Evolutionary conservation across 805 yeast genomes (phyloP).

Genomic region (Metschnikowia kofuensis): DNA sequence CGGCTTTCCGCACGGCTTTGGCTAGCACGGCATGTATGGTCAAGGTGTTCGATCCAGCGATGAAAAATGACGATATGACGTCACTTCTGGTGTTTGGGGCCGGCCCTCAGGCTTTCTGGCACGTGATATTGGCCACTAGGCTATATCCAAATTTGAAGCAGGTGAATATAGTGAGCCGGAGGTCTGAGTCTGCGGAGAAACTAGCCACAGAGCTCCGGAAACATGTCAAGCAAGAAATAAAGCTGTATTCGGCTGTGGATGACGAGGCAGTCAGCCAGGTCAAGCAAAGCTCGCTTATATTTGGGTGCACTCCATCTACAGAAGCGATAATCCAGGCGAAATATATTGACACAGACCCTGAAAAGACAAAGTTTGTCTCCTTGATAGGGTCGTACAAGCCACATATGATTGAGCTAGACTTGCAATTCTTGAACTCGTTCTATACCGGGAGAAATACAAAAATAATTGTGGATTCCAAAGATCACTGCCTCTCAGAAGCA

Average conservation of each 20-base stretch:
- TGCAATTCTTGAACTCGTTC: slow-evolving; percentile 31
- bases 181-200: slow-evolving; percentile 37
- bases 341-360: slow-evolving; percentile 28
- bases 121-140: slow-evolving; percentile 41
- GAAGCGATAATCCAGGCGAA: slow-evolving; percentile 40
- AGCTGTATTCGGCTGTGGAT: background rate
- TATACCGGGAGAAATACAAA: slow-evolving; percentile 34
- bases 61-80: slow-evolving; percentile 22
- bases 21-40: slow-evolving; percentile 49
- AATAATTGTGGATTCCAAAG: slow-evolving; percentile 58
- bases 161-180: slow-evolving; percentile 48
- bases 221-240: slow-evolving; percentile 23
- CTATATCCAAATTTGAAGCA: slow-evolving; percentile 35
- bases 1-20: slow-evolving; percentile 68
- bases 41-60: slow-evolving; percentile 22
- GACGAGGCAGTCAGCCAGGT: slow-evolving; percentile 28
- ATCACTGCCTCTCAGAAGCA: slow-evolving; percentile 56
- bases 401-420: slow-evolving; percentile 61
- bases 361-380: slow-evolving; percentile 41
- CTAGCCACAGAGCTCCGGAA: slow-evolving; percentile 23
- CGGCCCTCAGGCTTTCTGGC: slow-evolving; percentile 69
- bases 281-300: slow-evolving; percentile 45
- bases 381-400: slow-evolving; percentile 69
- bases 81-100: slow-evolving; percentile 50
- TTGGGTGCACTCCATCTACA: slow-evolving; percentile 60